Percentiles rank a stretch among this genome's conserved stretches.
phyloP scores from a whole-genome alignment of 495 filamentous ascomycete genomes.

The Penicillium verhagenii region DNA sequence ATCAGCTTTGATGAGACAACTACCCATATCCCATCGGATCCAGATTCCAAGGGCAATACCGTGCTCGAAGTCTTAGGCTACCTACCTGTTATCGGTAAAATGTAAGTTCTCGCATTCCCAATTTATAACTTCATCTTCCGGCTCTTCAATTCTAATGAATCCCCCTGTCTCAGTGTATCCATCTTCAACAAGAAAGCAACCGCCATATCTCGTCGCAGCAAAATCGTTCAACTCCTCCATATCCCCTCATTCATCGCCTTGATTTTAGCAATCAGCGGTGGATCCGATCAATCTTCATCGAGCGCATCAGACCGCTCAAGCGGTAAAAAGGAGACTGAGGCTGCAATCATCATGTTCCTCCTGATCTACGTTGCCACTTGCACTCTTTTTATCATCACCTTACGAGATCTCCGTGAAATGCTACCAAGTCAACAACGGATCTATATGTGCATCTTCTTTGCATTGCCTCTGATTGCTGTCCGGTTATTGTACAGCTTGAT shows the following conservation, averaged over 20 bases:
- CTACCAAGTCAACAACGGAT: slow-evolving; percentile 11
- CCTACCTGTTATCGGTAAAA: background rate
- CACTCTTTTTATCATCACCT: slow-evolving; percentile 9
- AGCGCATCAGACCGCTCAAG: slow-evolving; percentile 5
- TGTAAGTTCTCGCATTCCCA: background rate
- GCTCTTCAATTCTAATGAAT: background rate
- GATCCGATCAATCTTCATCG: slow-evolving; percentile 13
- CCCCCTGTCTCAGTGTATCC: background rate
- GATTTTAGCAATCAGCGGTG: slow-evolving; percentile 16
- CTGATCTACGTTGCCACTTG: slow-evolving; percentile 5
- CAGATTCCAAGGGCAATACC: slow-evolving; percentile 2
- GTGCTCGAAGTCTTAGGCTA: background rate
- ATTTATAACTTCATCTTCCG: background rate
- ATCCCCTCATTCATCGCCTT: slow-evolving; percentile 16
- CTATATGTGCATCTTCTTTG: slow-evolving; percentile 8
- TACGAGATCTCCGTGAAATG: slow-evolving; percentile 7
- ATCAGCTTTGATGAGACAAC: slow-evolving; percentile 11
- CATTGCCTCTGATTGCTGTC: slow-evolving; percentile 12
- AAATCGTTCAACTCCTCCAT: slow-evolving; percentile 15
- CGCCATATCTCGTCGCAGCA: slow-evolving; percentile 12
- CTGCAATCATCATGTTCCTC: slow-evolving; percentile 15
- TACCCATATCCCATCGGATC: slow-evolving; percentile 1
- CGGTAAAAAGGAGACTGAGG: slow-evolving; percentile 8
- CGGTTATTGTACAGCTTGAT: slow-evolving; percentile 16
- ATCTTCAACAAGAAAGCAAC: slow-evolving; percentile 16